Evolutionary conservation across 2,329 filamentous ascomycete genomes (phyloP).

Genomic region (Microdochium paspali): DNA sequence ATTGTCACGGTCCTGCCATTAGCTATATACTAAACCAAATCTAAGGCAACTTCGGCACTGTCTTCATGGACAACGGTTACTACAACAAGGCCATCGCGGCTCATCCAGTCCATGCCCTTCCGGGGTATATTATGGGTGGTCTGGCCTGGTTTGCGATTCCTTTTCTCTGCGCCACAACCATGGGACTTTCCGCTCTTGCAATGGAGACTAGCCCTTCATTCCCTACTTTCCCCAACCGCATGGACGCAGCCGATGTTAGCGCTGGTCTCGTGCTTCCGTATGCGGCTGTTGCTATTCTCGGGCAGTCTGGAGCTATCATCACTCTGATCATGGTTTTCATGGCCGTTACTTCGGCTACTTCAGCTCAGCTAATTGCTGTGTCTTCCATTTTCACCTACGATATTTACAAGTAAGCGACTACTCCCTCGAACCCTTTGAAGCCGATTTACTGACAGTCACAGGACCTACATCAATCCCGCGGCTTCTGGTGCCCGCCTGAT

Average conservation of each 20-base stretch:
- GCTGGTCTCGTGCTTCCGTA: slow-evolving; percentile 81
- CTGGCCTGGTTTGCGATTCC: slow-evolving; percentile 86
- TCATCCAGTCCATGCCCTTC: slow-evolving; percentile 70
- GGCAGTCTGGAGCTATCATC: slow-evolving; percentile 67
- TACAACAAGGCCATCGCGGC: slow-evolving; percentile 90
- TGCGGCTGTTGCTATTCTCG: slow-evolving; percentile 71
- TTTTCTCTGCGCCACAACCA: slow-evolving; percentile 77
- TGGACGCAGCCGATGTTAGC: slow-evolving; percentile 62
- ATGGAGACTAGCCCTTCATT: slow-evolving; percentile 64
- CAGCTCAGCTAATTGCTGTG: slow-evolving; percentile 74
- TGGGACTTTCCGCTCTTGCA: slow-evolving; percentile 72
- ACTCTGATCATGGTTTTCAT: slow-evolving; percentile 78
- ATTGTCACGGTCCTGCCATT: too few species aligned
- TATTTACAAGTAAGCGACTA: slow-evolving; percentile 44
- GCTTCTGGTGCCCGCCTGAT: slow-evolving; percentile 68
- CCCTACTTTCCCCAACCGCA: slow-evolving; percentile 61
- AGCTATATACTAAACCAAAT: too few species aligned
- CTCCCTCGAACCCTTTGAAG: neutral
- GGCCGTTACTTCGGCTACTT: slow-evolving; percentile 77
- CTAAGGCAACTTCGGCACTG: slow-evolving; percentile 73
- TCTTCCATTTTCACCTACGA: slow-evolving; percentile 83
- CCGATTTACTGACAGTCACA: slow-evolving; percentile 20
- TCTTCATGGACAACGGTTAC: slow-evolving; percentile 52
- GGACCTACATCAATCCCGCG: slow-evolving; percentile 69
- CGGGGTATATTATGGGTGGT: slow-evolving; percentile 78